A percentile compares a stretch with the other conserved stretches of the same genome.
phyloP scores from a whole-genome alignment of 2,329 filamentous ascomycete species.

The Fusarium dlaminii region DNA sequence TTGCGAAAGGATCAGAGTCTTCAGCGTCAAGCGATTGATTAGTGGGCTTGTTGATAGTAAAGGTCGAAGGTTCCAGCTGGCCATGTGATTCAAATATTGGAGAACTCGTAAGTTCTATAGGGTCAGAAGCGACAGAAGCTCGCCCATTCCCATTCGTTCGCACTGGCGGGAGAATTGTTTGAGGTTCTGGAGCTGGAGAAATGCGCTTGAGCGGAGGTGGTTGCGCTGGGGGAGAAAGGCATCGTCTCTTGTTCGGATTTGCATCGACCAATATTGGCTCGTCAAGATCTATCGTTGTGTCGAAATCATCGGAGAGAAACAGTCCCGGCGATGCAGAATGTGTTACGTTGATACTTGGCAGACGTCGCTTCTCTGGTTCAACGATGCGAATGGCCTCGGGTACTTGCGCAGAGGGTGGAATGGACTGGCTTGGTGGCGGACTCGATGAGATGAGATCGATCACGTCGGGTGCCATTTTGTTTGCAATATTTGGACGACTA shows the following conservation, averaged over 20 bases:
- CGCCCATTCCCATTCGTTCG: slow-evolving; percentile 5
- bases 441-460: slow-evolving; percentile 53
- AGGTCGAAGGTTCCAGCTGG: neutral
- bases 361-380: neutral
- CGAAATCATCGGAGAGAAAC: slow-evolving; percentile 51
- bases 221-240: slow-evolving; percentile 33
- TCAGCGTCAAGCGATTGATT: neutral
- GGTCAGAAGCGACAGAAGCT: slow-evolving; percentile 21
- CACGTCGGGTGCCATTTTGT: slow-evolving; percentile 46
- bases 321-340: slow-evolving; percentile 1
- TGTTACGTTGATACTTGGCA: neutral
- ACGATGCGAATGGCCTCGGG: neutral
- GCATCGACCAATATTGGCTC: slow-evolving; percentile 36
- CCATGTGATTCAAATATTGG: slow-evolving; percentile 28
- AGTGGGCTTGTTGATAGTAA: neutral
- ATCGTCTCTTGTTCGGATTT: slow-evolving; percentile 45
- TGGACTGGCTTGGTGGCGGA: slow-evolving; percentile 30
- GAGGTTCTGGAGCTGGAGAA: slow-evolving; percentile 8
- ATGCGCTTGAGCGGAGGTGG: slow-evolving; percentile 26
- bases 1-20: slow-evolving; percentile 49
- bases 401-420: slow-evolving; percentile 2
- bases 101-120: slow-evolving; percentile 53
- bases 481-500: neutral
- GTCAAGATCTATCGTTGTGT: slow-evolving; percentile 52
- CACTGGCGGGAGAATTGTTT: slow-evolving; percentile 8